Evolutionary conservation across 306 rosid species (phyloP).

Genomic region (Adenanthera pavonina): DNA sequence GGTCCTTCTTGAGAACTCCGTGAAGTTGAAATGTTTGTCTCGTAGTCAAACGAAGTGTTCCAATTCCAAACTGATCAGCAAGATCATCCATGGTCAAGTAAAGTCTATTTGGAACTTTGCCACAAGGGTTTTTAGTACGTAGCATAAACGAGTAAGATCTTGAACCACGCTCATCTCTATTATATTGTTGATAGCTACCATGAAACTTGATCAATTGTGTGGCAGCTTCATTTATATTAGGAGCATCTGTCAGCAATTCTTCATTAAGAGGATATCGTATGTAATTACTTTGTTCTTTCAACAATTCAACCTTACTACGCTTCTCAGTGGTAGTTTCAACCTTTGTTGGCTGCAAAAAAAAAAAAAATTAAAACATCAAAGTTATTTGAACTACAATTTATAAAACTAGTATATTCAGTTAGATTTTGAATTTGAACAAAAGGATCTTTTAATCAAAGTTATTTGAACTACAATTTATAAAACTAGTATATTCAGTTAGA

Average conservation of each 20-base stretch:
- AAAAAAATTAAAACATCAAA: too few species aligned
- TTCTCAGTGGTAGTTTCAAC: conserved; percentile 64
- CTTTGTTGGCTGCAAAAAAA: conserved; percentile 66
- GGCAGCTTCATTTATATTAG: conserved; percentile 88
- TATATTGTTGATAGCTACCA: conserved; percentile 95
- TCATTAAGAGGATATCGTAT: conserved; percentile 93
- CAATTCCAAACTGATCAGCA: conserved; percentile 97
- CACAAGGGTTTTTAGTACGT: conserved; percentile 95
- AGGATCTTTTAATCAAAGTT: too few species aligned
- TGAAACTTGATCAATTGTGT: conserved; percentile 94
- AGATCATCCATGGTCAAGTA: conserved; percentile 99
- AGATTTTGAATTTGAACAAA: too few species aligned
- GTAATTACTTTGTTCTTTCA: conserved; percentile 92
- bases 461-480: too few species aligned
- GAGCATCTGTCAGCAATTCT: conserved; percentile 86
- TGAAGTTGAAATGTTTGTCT: conserved; percentile 98
- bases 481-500: too few species aligned
- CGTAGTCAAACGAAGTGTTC: conserved; percentile 94
- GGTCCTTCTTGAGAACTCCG: conserved; percentile 90
- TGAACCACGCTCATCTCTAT: conserved; percentile 87
- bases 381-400: conserved; percentile 1
- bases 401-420: too few species aligned
- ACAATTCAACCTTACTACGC: conserved; percentile 95
- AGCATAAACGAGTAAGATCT: conserved; percentile 92
- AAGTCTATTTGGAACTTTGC: conserved; percentile 84